Conservation (phyloP, 345 rosid species). For the Ceriops tagal region DNA sequence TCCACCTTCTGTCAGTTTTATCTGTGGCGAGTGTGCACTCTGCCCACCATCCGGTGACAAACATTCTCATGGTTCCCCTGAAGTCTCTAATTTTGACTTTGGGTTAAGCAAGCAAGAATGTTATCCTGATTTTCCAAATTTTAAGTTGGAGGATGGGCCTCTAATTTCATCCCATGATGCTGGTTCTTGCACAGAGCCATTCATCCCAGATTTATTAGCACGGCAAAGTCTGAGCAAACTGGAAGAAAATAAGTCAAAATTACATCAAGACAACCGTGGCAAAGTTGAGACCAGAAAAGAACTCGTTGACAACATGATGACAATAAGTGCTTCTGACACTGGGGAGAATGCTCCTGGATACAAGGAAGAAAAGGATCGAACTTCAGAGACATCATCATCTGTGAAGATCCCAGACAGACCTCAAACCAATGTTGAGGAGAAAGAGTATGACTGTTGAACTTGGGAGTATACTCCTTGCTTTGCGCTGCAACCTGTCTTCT, state of each 20-base stretch:
- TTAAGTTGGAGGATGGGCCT: constrained; percentile 15
- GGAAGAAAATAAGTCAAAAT: constrained; percentile 23
- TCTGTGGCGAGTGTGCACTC: constrained; percentile 21
- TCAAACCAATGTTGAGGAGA: constrained; percentile 28
- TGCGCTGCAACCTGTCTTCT: neutral
- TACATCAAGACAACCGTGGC: constrained; percentile 19
- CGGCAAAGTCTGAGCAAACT: constrained; percentile 30
- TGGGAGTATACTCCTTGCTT: neutral
- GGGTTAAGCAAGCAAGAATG: constrained; percentile 28
- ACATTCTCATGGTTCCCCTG: constrained; percentile 20
- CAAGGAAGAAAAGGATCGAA: constrained; percentile 25
- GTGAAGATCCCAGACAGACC: constrained; percentile 37
- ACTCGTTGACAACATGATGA: constrained; percentile 10
- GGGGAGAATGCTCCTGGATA: constrained; percentile 18
- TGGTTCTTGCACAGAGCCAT: constrained; percentile 28
- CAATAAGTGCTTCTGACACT: constrained; percentile 21
- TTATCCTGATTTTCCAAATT: constrained; percentile 21
- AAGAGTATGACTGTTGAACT: constrained; percentile 37
- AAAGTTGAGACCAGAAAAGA: constrained; percentile 21
- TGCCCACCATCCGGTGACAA: constrained; percentile 20
- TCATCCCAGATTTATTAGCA: constrained; percentile 32
- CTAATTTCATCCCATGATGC: constrained; percentile 29
- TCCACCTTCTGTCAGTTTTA: constrained; percentile 22
- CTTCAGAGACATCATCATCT: constrained; percentile 34
- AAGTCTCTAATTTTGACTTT: constrained; percentile 32